Evolutionary conservation across 345 rosid genomes (phyloP).

Genomic region (Geranium brycei): DNA sequence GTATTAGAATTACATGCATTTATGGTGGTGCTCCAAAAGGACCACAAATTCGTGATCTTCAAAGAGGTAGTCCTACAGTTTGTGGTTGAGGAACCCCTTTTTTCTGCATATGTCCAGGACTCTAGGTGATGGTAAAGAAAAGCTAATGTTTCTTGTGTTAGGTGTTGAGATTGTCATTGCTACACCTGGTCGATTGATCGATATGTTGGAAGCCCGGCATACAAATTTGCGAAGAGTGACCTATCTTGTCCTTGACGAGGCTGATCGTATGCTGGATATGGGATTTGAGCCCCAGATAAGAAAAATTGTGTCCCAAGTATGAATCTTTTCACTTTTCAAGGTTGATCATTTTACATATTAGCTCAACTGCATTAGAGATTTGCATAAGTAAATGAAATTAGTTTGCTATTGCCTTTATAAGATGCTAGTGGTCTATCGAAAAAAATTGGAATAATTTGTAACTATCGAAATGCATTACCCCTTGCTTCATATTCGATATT

Average conservation of each 20-base stretch:
- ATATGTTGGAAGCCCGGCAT: slow-evolving; percentile 79
- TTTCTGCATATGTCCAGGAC: neutral
- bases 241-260: slow-evolving; percentile 92
- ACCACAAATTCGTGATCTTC: slow-evolving; percentile 90
- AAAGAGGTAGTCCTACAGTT: slow-evolving; percentile 45
- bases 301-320: slow-evolving; percentile 71
- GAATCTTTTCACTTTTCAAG: slow-evolving; percentile 3
- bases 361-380: neutral
- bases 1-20: slow-evolving; percentile 71
- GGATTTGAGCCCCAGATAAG: slow-evolving; percentile 98
- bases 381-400: neutral
- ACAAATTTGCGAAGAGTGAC: slow-evolving; percentile 80
- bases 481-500: neutral
- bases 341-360: neutral
- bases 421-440: neutral
- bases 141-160: slow-evolving; percentile 11
- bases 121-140: neutral
- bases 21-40: slow-evolving; percentile 99
- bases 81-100: neutral
- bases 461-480: neutral
- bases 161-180: slow-evolving; percentile 97
- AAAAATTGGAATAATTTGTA: neutral
- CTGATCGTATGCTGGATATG: slow-evolving; percentile 98
- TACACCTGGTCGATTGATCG: slow-evolving; percentile 92
- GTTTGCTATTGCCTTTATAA: neutral